These are phyloP conservation scores for Solanum clarkiae DNA, from an alignment of 257 asterid species.

Conservation along the genomic window DNA sequence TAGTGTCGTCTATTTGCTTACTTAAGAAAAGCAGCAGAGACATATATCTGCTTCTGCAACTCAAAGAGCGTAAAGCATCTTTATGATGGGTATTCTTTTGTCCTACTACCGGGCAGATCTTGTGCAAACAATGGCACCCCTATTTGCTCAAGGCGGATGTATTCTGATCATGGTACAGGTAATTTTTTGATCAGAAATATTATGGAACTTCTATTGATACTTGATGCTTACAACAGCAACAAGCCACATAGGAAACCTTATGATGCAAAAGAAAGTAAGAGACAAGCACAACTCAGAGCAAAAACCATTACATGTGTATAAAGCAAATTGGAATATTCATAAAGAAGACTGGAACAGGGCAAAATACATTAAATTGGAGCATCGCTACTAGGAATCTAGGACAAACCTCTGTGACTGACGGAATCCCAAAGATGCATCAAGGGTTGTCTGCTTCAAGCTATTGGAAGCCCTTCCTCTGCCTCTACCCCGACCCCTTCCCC, in stretches of 20 bases:
- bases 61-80: not conserved
- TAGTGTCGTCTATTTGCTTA: not conserved
- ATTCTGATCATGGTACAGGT: not conserved
- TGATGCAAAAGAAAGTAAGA: not conserved
- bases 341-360: not conserved
- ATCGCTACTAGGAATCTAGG: not conserved
- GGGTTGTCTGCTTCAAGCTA: constrained; percentile 81
- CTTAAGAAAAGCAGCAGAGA: not conserved
- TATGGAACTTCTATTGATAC: not conserved
- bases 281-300: not conserved
- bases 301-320: not conserved
- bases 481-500: constrained; percentile 83
- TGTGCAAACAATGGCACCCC: not conserved
- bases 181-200: not conserved
- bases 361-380: not conserved
- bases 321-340: not conserved
- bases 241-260: not conserved
- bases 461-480: constrained; percentile 71
- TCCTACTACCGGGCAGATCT: not conserved
- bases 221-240: not conserved
- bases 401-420: constrained; percentile 75
- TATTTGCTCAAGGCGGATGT: not conserved
- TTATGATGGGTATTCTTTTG: not conserved
- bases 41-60: not conserved
- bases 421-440: constrained; percentile 64